A percentile compares a stretch with the other conserved stretches of the same genome.
These are phyloP conservation scores for Megacollybia marginata DNA, from an alignment of 768 basidiomycete genomes.

Conservation along the genomic window DNA sequence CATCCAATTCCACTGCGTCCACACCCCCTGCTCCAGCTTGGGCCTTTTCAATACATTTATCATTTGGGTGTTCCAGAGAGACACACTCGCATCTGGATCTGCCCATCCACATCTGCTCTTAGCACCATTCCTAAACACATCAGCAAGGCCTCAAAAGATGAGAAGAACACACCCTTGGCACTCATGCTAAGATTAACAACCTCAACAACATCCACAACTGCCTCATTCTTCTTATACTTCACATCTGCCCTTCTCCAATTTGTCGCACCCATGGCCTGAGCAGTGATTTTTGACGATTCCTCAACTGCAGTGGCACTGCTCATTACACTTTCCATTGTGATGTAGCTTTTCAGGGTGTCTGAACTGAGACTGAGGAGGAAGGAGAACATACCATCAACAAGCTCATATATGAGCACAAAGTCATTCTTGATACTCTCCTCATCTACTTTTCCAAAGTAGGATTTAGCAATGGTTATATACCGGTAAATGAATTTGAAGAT, in stretches of 20 bases:
- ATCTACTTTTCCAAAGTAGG: conserved; percentile 97
- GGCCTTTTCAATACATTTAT: conserved; percentile 92
- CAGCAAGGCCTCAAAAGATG: not conserved
- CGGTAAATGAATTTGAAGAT: conserved; percentile 98
- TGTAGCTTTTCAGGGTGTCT: conserved; percentile 95
- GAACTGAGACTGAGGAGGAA: not conserved
- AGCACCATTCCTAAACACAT: conserved; percentile 63
- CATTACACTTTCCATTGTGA: conserved; percentile 95
- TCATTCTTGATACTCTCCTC: conserved; percentile 99
- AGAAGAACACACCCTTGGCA: conserved; percentile 64
- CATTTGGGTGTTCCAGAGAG: conserved; percentile 96
- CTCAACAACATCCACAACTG: conserved; percentile 99
- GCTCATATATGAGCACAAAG: conserved; percentile 96
- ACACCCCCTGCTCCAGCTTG: conserved; percentile 37
- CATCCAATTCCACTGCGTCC: conserved; percentile 92
- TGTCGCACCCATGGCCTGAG: conserved; percentile 93
- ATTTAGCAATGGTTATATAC: conserved; percentile 88
- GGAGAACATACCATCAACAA: conserved; percentile 78
- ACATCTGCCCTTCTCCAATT: conserved; percentile 95
- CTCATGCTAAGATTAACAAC: conserved; percentile 96
- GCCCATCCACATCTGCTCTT: conserved; percentile 96
- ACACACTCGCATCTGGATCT: conserved; percentile 97
- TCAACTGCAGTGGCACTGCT: conserved; percentile 83
- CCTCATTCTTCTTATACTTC: conserved; percentile 99
- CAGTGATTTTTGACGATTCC: conserved; percentile 95